Percentiles rank a stretch among this genome's conserved stretches.
These are phyloP conservation scores for Naematelia aurantialba DNA, from an alignment of 768 basidiomycete species.

Conservation along the genomic window DNA sequence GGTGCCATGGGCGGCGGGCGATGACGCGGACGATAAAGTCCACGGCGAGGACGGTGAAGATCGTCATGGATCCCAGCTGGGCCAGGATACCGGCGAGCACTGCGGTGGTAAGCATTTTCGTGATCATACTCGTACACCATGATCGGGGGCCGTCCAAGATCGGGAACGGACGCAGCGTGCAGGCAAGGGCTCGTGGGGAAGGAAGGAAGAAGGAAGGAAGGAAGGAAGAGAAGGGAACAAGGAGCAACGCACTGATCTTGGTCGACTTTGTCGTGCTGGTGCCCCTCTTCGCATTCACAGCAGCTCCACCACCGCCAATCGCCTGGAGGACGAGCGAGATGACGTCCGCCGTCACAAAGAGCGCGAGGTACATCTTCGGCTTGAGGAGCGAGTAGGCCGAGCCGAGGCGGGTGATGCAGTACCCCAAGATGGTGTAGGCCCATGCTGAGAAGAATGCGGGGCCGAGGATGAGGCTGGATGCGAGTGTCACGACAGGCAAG, in stretches of 20 bases:
- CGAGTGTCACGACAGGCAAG: not conserved
- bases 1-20: slow-evolving; percentile 11
- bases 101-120: slow-evolving; percentile 41
- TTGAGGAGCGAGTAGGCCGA: slow-evolving; percentile 34
- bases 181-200: too few relatives aligned
- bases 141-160: too few relatives aligned
- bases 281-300: slow-evolving; percentile 23
- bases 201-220: not conserved
- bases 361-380: slow-evolving; percentile 37
- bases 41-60: slow-evolving; percentile 38
- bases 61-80: slow-evolving; percentile 44
- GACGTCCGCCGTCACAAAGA: slow-evolving; percentile 45
- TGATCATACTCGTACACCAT: too few relatives aligned
- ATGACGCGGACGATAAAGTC: slow-evolving; percentile 42
- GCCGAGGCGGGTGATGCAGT: slow-evolving; percentile 44
- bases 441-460: slow-evolving; percentile 50
- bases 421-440: slow-evolving; percentile 45
- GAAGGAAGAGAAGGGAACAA: not conserved
- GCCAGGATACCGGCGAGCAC: slow-evolving; percentile 50
- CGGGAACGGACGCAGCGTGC: too few relatives aligned
- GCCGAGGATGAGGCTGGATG: slow-evolving; percentile 29
- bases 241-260: not conserved
- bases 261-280: not conserved
- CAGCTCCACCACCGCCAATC: slow-evolving; percentile 43
- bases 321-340: slow-evolving; percentile 48